These are phyloP conservation scores for Chionographis japonica DNA, from an alignment of 106 monocot genomes.

Conservation along the genomic window DNA sequence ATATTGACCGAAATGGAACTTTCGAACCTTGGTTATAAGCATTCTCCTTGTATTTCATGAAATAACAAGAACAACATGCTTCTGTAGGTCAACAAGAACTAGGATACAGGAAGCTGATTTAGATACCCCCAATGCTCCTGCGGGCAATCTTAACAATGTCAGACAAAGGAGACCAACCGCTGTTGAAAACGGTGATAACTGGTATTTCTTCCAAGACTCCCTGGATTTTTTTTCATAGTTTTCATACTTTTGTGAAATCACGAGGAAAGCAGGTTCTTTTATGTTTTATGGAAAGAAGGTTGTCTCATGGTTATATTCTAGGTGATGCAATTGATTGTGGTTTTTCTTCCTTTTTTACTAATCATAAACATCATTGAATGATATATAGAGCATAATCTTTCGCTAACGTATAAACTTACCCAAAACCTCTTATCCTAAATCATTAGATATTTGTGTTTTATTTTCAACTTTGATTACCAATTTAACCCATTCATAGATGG, in stretches of 20 bases:
- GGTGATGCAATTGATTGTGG: too few relatives aligned
- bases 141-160: slow-evolving; percentile 7
- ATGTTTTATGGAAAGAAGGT: too few relatives aligned
- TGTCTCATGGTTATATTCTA: too few relatives aligned
- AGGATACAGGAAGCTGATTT: slow-evolving; percentile 18
- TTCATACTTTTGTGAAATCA: neutral
- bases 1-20: too few relatives aligned
- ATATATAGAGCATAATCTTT: too few relatives aligned
- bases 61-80: neutral
- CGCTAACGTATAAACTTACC: too few relatives aligned
- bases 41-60: neutral
- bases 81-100: slow-evolving; percentile 38
- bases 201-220: slow-evolving; percentile 17
- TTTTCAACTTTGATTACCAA: too few relatives aligned
- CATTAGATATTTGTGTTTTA: too few relatives aligned
- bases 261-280: neutral
- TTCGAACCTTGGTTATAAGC: neutral
- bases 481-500: too few relatives aligned
- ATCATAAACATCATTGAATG: too few relatives aligned
- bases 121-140: neutral
- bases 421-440: too few relatives aligned
- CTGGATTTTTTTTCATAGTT: neutral
- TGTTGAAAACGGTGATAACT: slow-evolving; percentile 30
- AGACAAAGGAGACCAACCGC: slow-evolving; percentile 10
- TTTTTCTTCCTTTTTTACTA: too few relatives aligned